Percentiles rank a stretch among this genome's conserved stretches.
phyloP scores from a whole-genome alignment of 371 early-diverging fungal species.

The Batrachochytrium dendrobatidis region DNA sequence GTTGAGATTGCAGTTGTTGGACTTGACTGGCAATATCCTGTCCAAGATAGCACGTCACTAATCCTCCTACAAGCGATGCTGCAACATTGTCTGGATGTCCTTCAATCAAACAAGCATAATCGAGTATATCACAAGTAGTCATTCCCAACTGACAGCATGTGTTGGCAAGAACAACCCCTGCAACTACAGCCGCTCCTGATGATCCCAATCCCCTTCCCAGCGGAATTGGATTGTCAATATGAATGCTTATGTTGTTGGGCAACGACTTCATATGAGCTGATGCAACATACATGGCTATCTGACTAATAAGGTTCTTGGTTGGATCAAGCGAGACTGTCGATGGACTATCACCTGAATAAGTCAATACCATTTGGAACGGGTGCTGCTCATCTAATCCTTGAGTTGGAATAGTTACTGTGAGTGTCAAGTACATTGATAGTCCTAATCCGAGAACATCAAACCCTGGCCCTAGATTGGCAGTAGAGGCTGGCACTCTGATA shows the following conservation, averaged over 20 bases:
- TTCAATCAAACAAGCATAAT: conserved; percentile 82
- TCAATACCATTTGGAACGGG: conserved; percentile 21
- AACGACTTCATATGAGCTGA: conserved; percentile 47
- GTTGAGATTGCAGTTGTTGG: conserved; percentile 3
- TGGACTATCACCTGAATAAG: conserved; percentile 75
- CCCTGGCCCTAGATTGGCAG: conserved; percentile 96
- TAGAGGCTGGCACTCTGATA: conserved; percentile 84
- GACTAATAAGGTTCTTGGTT: conserved; percentile 80
- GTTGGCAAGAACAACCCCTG: conserved; percentile 82
- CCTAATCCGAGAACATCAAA: conserved; percentile 92
- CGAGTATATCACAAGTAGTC: conserved; percentile 65
- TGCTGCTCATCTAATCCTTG: neutral
- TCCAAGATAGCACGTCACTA: conserved; percentile 53
- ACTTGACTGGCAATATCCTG: neutral
- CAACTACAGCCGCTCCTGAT: conserved; percentile 92
- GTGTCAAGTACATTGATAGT: conserved; percentile 70
- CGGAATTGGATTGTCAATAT: conserved; percentile 85
- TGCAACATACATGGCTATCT: conserved; percentile 79
- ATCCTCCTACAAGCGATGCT: conserved; percentile 88
- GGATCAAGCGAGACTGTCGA: conserved; percentile 70
- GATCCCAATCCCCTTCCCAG: conserved; percentile 93
- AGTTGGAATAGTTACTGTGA: conserved; percentile 47
- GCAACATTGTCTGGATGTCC: conserved; percentile 94
- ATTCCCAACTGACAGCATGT: conserved; percentile 61
- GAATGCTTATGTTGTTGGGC: conserved; percentile 45